Conservation (phyloP, 169 alveolate species). For the Plasmodium malariae region DNA sequence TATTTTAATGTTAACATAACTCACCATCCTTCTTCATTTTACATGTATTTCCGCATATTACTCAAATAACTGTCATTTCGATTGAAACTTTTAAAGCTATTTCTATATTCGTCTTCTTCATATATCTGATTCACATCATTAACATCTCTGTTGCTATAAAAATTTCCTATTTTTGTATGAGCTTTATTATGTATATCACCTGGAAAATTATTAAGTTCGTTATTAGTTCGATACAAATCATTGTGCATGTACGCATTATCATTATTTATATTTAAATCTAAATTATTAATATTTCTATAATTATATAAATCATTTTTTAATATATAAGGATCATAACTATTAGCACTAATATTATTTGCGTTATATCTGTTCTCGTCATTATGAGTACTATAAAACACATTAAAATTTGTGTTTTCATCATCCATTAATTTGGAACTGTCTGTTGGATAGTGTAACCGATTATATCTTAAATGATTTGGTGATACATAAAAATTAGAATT, state of each 20-base stretch:
- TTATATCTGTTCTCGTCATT: constrained; percentile 1
- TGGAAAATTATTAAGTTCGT: neutral
- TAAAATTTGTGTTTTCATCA: constrained; percentile 22
- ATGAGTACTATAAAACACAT: constrained; percentile 8
- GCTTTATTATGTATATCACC: constrained; percentile 14
- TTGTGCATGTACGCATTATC: neutral
- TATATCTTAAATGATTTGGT: constrained; percentile 27
- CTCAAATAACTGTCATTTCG: constrained; percentile 14
- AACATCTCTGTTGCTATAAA: constrained; percentile 21
- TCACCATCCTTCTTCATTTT: no score
- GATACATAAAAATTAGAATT: constrained; percentile 32
- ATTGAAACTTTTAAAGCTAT: constrained; percentile 24
- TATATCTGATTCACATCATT: constrained; percentile 21
- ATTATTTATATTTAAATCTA: neutral
- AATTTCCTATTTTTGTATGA: constrained; percentile 9
- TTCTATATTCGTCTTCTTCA: constrained; percentile 12
- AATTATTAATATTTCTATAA: constrained; percentile 29
- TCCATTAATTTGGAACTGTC: constrained; percentile 18
- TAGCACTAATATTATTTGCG: neutral
- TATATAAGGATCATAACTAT: constrained; percentile 34
- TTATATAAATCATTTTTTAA: constrained; percentile 45
- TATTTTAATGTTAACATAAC: no score
- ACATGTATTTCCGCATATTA: constrained; percentile 26
- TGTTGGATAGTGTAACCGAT: constrained; percentile 27
- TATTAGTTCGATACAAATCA: constrained; percentile 22